Percentiles rank a stretch among this genome's conserved stretches.
These are phyloP conservation scores for Zymoseptoria tritici DNA, from an alignment of 2,329 filamentous ascomycete genomes.

Conservation along the genomic window DNA sequence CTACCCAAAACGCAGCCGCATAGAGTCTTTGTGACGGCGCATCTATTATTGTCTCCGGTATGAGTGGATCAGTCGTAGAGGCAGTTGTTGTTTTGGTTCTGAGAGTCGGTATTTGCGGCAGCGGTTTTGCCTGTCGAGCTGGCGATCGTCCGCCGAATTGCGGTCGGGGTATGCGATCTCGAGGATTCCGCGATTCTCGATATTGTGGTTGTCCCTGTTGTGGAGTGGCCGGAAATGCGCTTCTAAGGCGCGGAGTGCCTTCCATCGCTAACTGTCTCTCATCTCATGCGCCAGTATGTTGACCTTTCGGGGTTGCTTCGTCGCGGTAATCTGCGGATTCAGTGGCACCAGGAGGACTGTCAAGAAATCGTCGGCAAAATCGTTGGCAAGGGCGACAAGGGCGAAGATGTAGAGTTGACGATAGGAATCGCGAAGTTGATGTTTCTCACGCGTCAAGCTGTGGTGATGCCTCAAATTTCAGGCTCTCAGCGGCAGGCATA, in stretches of 20 bases:
- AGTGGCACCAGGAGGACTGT: not conserved
- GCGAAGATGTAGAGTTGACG: not conserved
- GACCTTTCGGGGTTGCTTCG: not conserved
- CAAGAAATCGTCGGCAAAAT: not conserved
- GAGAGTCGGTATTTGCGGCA: slow-evolving; percentile 18
- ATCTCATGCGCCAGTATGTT: not conserved
- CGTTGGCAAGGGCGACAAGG: not conserved
- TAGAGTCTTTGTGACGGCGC: slow-evolving; percentile 87
- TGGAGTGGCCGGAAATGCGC: slow-evolving; percentile 73
- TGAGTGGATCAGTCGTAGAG: slow-evolving; percentile 52
- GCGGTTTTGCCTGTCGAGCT: slow-evolving; percentile 25
- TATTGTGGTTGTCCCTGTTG: slow-evolving; percentile 18
- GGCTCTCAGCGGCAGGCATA: not conserved
- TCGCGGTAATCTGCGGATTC: not conserved
- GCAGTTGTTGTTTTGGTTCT: slow-evolving; percentile 8
- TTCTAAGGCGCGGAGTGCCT: slow-evolving; percentile 72
- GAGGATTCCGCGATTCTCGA: slow-evolving; percentile 2
- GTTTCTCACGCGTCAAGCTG: not conserved
- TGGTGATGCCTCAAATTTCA: not conserved
- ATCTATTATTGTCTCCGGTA: slow-evolving; percentile 75
- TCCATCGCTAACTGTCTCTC: slow-evolving; percentile 50
- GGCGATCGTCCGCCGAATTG: slow-evolving; percentile 11
- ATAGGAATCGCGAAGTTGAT: not conserved
- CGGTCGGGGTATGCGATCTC: slow-evolving; percentile 1
- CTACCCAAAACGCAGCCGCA: slow-evolving; percentile 68